These are phyloP conservation scores for Sutorius australiensis DNA, from an alignment of 768 basidiomycete genomes.

Conservation along the genomic window DNA sequence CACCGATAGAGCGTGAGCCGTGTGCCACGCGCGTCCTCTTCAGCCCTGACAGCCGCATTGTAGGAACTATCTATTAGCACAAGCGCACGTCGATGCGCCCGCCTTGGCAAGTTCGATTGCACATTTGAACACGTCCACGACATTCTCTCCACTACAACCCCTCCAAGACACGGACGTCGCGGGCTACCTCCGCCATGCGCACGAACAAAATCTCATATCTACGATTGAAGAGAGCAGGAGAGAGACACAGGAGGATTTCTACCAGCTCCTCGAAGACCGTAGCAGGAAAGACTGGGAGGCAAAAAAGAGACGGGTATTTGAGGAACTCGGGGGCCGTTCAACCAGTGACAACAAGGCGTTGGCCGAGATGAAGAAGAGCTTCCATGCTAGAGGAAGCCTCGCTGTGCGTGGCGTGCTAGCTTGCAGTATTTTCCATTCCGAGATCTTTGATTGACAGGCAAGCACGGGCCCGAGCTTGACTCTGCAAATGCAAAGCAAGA, in stretches of 20 bases:
- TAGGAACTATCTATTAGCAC: conserved; percentile 90
- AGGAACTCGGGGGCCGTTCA: conserved; percentile 76
- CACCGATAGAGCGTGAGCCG: conserved; percentile 67
- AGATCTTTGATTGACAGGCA: conserved; percentile 27
- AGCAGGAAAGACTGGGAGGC: conserved; percentile 83
- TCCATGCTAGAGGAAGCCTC: conserved; percentile 53
- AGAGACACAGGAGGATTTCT: conserved; percentile 83
- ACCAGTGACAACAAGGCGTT: conserved; percentile 52
- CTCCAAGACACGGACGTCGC: conserved; percentile 93
- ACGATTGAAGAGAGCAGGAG: conserved; percentile 88
- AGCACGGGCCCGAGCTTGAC: conserved; percentile 53
- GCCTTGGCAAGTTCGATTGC: conserved; percentile 80
- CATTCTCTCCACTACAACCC: conserved; percentile 86
- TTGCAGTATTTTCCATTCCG: neutral
- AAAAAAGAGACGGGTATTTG: conserved; percentile 85
- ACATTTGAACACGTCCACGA: conserved; percentile 73
- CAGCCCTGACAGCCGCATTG: neutral
- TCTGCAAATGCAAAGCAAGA: conserved; percentile 84
- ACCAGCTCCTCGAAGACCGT: conserved; percentile 71
- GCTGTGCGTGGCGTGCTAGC: conserved; percentile 38
- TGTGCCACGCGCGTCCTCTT: conserved; percentile 4
- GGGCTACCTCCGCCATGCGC: conserved; percentile 91
- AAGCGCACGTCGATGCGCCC: conserved; percentile 92
- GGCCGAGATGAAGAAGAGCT: conserved; percentile 58
- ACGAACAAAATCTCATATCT: conserved; percentile 91